Evolutionary conservation across 1,284 basidiomycete species (phyloP).

Genomic region (Boletus albobrunnescens): DNA sequence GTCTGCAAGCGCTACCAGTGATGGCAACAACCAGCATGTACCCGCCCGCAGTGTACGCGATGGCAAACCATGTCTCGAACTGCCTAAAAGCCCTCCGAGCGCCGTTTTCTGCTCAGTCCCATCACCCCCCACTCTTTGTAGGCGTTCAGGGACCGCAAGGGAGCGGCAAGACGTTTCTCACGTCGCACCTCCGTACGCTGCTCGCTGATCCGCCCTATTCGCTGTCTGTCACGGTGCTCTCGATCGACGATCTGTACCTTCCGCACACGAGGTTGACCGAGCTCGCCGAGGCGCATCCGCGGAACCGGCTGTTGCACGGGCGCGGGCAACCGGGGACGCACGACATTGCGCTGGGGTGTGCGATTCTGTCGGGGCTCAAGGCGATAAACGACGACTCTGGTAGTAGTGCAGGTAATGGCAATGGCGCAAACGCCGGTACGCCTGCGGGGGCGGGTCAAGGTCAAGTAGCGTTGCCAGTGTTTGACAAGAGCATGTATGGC

Average conservation of each 20-base stretch:
- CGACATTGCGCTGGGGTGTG: conserved; percentile 62
- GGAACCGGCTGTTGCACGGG: conserved; percentile 68
- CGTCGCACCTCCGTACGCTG: conserved; percentile 48
- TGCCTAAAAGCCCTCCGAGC: conserved; percentile 34
- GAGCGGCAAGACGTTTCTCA: conserved; percentile 76
- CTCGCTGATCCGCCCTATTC: conserved; percentile 49
- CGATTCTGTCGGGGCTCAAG: conserved; percentile 50
- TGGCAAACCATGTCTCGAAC: conserved; percentile 43
- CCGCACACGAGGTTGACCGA: conserved; percentile 54
- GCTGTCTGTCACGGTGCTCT: conserved; percentile 64
- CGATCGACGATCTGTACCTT: conserved; percentile 86
- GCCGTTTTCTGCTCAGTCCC: conserved; percentile 13
- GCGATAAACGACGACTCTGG: conserved; percentile 37
- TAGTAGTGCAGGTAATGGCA: not conserved
- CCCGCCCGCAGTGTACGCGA: conserved; percentile 36
- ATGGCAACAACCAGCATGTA: conserved; percentile 14
- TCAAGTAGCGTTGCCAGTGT: conserved; percentile 74
- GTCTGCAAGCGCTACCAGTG: too few relatives aligned
- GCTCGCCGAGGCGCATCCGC: conserved; percentile 52
- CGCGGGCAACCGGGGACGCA: conserved; percentile 88
- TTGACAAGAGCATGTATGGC: conserved; percentile 78
- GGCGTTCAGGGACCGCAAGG: conserved; percentile 87
- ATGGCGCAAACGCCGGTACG: not conserved
- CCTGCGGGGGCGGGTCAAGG: conserved; percentile 14
- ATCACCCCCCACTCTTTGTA: conserved; percentile 57